Evolutionary conservation across 176 grass and related monocot genomes (phyloP).

Genomic region (barley (Hordeum vulgare)): MorexV3_pseudomolecules_assembly NC_058521.1:29891036-29891535

Average conservation of each 20-base stretch:
- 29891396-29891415: constrained; percentile 83
- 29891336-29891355: constrained; percentile 81
- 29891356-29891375: constrained; percentile 48
- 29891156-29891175: constrained; percentile 22
- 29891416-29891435: constrained; percentile 48
- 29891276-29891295: constrained; percentile 57
- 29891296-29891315: constrained; percentile 55
- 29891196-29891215: not conserved
- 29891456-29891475: not conserved
- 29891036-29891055: constrained; percentile 84
- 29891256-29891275: not conserved
- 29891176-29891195: constrained; percentile 68
- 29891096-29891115: constrained; percentile 77
- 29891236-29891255: not conserved
- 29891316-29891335: constrained; percentile 37
- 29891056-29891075: constrained; percentile 84
- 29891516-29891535: not conserved
- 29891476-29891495: not conserved
- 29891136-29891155: constrained; percentile 40
- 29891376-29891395: constrained; percentile 97
- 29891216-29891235: not conserved
- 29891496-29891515: not conserved
- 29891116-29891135: constrained; percentile 82
- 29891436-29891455: constrained; percentile 19
- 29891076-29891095: constrained; percentile 79